phyloP scores from a whole-genome alignment of 345 rosid species.

The Populus nigra region DNA sequence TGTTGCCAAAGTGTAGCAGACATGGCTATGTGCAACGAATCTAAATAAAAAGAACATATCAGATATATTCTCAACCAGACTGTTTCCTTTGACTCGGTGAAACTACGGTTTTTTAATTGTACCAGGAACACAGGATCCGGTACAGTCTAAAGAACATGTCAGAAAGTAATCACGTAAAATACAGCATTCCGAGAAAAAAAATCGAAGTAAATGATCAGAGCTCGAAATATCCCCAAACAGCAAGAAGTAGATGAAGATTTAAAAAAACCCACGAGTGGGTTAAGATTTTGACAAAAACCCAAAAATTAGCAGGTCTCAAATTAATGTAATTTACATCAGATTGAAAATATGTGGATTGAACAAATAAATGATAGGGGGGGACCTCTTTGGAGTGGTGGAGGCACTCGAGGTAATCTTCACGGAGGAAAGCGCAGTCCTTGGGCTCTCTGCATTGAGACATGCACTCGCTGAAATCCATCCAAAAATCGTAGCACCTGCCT shows the following conservation, averaged over 20 bases:
- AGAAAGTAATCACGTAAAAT: background rate
- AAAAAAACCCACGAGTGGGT: background rate
- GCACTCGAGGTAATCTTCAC: conserved; percentile 96
- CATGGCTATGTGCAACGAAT: background rate
- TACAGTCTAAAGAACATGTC: background rate
- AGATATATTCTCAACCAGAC: background rate
- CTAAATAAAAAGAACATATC: background rate
- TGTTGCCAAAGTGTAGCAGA: background rate
- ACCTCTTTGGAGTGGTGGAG: conserved; percentile 99
- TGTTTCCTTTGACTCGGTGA: background rate
- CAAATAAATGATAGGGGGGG: background rate
- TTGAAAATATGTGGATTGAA: too few relatives aligned
- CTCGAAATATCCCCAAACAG: background rate
- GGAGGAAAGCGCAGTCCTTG: conserved; percentile 84
- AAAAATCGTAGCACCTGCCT: conserved; percentile 94
- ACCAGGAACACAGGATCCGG: background rate
- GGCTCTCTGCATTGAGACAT: conserved; percentile 94
- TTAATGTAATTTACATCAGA: background rate
- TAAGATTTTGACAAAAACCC: background rate
- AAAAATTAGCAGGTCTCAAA: background rate
- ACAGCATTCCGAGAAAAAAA: background rate
- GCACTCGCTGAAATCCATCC: conserved; percentile 89
- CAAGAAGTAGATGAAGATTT: background rate
- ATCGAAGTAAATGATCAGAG: background rate
- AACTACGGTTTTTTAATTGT: conserved; percentile 3